These are phyloP conservation scores for Trichomonas tenax DNA, from an alignment of 208 protist species.

Conservation along the genomic window DNA sequence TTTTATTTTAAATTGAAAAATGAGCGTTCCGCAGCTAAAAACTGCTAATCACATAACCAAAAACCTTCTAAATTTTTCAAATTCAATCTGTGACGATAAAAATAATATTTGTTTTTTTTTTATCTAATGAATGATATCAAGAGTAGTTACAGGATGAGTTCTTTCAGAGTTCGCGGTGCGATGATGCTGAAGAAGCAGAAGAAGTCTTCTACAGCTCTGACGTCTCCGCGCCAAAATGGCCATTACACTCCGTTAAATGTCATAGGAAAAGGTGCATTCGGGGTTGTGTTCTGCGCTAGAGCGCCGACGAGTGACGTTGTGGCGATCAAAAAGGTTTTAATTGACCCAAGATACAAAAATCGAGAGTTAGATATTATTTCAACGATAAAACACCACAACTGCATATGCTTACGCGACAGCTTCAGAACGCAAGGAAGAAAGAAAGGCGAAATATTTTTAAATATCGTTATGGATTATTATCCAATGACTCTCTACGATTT, in stretches of 20 bases:
- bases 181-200: not conserved
- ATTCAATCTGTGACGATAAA: not conserved
- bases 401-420: not conserved
- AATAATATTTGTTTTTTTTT: not conserved
- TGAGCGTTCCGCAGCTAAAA: too few species aligned
- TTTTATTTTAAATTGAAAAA: too few species aligned
- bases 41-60: too few species aligned
- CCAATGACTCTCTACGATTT: constrained; percentile 81
- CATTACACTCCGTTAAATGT: not conserved
- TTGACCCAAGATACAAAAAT: not conserved
- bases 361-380: not conserved
- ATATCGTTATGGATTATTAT: constrained; percentile 96
- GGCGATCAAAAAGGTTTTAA: not conserved
- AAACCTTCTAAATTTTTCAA: too few species aligned
- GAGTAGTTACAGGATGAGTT: not conserved
- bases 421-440: not conserved
- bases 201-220: not conserved
- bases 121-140: not conserved
- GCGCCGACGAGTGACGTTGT: not conserved
- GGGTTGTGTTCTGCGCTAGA: not conserved
- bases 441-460: constrained; percentile 73
- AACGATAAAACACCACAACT: not conserved
- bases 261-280: not conserved
- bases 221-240: not conserved
- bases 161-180: not conserved